These are phyloP conservation scores for Mycena epipterygia DNA, from an alignment of 768 basidiomycete species.

Conservation along the genomic window DNA sequence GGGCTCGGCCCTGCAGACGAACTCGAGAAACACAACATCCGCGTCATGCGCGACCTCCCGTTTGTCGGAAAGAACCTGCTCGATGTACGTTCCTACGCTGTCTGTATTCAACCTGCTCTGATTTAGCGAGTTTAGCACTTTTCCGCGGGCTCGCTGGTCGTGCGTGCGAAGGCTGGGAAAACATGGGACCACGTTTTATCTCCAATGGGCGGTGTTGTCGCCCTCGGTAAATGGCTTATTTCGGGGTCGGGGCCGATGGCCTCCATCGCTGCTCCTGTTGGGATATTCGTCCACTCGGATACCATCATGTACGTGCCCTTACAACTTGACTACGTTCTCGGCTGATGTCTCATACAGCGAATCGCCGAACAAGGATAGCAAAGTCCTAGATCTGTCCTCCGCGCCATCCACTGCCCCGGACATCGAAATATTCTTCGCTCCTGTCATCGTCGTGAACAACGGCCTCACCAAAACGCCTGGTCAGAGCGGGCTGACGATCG, in stretches of 20 bases:
- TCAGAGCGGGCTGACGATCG: slow-evolving; percentile 13
- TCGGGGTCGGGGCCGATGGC: slow-evolving; percentile 18
- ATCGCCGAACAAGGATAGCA: background rate
- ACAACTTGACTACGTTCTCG: too few relatives aligned
- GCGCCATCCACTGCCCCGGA: slow-evolving; percentile 10
- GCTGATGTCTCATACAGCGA: background rate
- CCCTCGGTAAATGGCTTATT: slow-evolving; percentile 20
- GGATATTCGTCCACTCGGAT: slow-evolving; percentile 25
- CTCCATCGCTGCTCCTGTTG: slow-evolving; percentile 14
- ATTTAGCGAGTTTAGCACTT: background rate
- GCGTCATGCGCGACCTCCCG: slow-evolving; percentile 37
- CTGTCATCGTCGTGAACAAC: slow-evolving; percentile 27
- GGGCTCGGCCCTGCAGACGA: slow-evolving; percentile 44
- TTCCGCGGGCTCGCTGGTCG: slow-evolving; percentile 13
- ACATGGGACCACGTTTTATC: slow-evolving; percentile 28
- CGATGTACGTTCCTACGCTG: slow-evolving; percentile 27
- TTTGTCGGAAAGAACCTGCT: slow-evolving; percentile 42
- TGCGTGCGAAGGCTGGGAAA: slow-evolving; percentile 23
- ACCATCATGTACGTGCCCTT: slow-evolving; percentile 21
- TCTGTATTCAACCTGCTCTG: background rate
- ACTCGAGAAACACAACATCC: slow-evolving; percentile 33
- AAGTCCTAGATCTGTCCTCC: slow-evolving; percentile 11
- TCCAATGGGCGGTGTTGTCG: slow-evolving; percentile 12
- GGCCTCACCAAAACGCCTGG: slow-evolving; percentile 24
- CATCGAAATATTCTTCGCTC: slow-evolving; percentile 31